phyloP scores from a whole-genome alignment of 2,329 filamentous ascomycete genomes.

The Colletotrichum karsti region DNA sequence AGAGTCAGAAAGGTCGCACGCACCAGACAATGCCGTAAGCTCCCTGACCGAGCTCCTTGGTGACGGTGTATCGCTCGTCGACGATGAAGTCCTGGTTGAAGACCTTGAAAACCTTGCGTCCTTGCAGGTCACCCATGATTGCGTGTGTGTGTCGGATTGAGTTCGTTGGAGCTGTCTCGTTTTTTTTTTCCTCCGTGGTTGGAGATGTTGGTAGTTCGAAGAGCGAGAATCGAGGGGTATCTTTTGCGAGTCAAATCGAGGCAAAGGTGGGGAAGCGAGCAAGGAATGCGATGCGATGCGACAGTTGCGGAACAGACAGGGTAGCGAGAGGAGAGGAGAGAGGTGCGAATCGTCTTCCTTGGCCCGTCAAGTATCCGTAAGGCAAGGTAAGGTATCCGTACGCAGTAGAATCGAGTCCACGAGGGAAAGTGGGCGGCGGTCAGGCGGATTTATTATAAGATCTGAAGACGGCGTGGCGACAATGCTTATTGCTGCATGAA shows the following conservation, averaged over 20 bases:
- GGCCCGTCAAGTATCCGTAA: constrained; percentile 4
- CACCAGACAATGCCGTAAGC: constrained; percentile 99
- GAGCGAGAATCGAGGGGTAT: constrained; percentile 27
- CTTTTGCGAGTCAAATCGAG: constrained; percentile 25
- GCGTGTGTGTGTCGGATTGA: background rate
- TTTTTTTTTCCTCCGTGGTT: background rate
- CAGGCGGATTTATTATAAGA: constrained; percentile 17
- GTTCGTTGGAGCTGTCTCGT: background rate
- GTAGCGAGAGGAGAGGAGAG: constrained; percentile 13
- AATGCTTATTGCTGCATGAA: background rate
- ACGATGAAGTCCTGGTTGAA: constrained; percentile 99
- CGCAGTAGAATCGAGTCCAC: background rate
- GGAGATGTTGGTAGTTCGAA: constrained; percentile 4
- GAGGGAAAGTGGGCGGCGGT: background rate
- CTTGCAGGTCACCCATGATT: constrained; percentile 51
- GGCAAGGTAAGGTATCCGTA: too few species aligned
- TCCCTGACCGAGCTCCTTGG: constrained; percentile 97
- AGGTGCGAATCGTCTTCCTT: too few species aligned
- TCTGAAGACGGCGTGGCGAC: background rate
- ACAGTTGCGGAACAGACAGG: constrained; percentile 29
- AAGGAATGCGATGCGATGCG: constrained; percentile 30
- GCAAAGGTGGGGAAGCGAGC: constrained; percentile 29
- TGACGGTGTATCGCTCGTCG: constrained; percentile 97
- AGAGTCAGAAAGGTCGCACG: constrained; percentile 33
- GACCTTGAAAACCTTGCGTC: constrained; percentile 96